Conservation (phyloP, 2,329 filamentous ascomycete genomes). For the Samsoniella hepiali region DNA sequence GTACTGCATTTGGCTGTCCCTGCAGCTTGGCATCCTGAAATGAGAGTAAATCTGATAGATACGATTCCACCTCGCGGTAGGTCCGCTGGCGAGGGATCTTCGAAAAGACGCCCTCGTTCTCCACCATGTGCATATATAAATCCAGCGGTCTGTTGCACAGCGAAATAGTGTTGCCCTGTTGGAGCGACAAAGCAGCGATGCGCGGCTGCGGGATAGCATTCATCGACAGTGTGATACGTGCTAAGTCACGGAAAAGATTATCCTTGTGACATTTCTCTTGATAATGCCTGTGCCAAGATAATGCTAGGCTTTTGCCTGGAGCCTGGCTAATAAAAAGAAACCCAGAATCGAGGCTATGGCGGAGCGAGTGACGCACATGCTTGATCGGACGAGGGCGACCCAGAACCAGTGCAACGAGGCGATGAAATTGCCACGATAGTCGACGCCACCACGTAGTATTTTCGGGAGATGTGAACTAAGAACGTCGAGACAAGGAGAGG, state of each 20-base stretch:
- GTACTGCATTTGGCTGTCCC: conserved; percentile 33
- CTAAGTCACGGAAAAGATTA: conserved; percentile 27
- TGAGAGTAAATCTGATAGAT: conserved; percentile 30
- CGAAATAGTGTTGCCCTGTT: conserved; percentile 23
- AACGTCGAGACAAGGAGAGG: no score
- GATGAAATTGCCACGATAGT: background rate
- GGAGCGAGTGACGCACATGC: background rate
- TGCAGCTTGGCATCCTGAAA: conserved; percentile 34
- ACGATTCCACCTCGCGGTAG: conserved; percentile 30
- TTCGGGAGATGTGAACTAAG: background rate
- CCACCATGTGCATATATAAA: conserved; percentile 30
- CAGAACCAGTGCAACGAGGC: background rate
- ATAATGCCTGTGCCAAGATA: conserved; percentile 3
- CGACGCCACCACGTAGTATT: background rate
- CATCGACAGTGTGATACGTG: conserved; percentile 27
- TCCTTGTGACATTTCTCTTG: conserved; percentile 21
- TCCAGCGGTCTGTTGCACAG: conserved; percentile 35
- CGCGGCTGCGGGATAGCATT: conserved; percentile 22
- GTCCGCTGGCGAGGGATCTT: conserved; percentile 32
- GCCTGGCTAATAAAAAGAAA: conserved; percentile 1
- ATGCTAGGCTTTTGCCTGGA: background rate
- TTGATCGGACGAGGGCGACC: background rate
- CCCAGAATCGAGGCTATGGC: background rate
- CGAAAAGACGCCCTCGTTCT: conserved; percentile 33
- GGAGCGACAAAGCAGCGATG: conserved; percentile 24